Conservation (phyloP, 768 basidiomycete species). For the Gymnopilus dilepis region DNA sequence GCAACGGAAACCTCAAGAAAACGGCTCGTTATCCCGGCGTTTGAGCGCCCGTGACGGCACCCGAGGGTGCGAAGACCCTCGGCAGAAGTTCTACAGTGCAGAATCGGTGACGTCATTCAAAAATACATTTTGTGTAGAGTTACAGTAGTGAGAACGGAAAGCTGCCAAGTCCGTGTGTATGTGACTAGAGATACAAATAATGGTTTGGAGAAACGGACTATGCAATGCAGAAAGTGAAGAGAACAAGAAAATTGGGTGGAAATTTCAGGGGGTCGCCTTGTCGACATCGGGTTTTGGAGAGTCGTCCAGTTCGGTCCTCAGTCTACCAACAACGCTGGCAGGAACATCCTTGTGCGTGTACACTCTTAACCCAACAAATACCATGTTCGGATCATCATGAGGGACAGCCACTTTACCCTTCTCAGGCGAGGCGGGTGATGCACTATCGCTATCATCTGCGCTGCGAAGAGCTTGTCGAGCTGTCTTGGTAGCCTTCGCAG, state of each 20-base stretch:
- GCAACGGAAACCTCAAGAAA: no score
- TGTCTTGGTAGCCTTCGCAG: background rate
- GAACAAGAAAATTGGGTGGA: background rate
- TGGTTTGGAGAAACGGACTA: background rate
- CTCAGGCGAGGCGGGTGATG: slow-evolving; percentile 8
- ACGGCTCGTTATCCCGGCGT: no score
- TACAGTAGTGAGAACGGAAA: no score
- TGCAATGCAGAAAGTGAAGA: background rate
- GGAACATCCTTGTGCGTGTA: slow-evolving; percentile 51
- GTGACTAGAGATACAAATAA: background rate
- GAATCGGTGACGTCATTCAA: no score
- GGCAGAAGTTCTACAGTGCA: no score
- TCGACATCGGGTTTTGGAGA: background rate
- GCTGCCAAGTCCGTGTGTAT: background rate
- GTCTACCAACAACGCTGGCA: slow-evolving; percentile 38
- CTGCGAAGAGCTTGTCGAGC: background rate
- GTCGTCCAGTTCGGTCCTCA: slow-evolving; percentile 37
- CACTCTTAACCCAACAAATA: slow-evolving; percentile 46
- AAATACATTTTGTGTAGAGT: no score
- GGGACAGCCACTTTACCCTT: slow-evolving; percentile 29
- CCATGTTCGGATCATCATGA: slow-evolving; percentile 42
- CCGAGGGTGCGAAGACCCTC: no score
- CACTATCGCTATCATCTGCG: background rate
- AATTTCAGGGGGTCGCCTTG: background rate
- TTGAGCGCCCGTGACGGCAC: background rate